Evolutionary conservation across 176 grass and related monocot genomes (phyloP).

Genomic region (Zizania latifolia): DNA sequence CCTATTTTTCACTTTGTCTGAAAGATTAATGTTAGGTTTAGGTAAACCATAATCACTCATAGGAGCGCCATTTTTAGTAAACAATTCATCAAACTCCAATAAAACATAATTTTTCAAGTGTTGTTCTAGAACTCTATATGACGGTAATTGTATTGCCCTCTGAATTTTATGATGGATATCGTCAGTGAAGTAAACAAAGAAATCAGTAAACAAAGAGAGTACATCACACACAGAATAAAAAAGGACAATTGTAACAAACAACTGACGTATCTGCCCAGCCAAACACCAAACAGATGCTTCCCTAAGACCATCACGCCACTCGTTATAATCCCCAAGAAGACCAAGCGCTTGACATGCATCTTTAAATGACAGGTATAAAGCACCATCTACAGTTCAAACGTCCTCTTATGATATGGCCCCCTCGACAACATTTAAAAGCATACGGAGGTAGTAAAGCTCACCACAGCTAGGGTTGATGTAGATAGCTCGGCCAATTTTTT

Average conservation of each 20-base stretch:
- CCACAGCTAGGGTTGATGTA: conserved; percentile 15
- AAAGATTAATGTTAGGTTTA: neutral
- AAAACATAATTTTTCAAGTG: neutral
- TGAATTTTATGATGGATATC: neutral
- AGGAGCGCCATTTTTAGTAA: neutral
- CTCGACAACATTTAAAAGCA: conserved; percentile 5
- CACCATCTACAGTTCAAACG: neutral
- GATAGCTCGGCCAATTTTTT: neutral
- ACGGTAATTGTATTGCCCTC: neutral
- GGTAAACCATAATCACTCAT: neutral
- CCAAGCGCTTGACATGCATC: conserved; percentile 20
- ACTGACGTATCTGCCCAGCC: neutral
- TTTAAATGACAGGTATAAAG: neutral
- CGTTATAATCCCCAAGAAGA: conserved; percentile 22
- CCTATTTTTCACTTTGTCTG: neutral
- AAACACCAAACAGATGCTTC: conserved; percentile 4
- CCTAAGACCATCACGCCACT: conserved; percentile 13
- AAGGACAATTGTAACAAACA: conserved; percentile 15
- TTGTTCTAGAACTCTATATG: neutral
- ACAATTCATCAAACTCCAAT: conserved; percentile 3
- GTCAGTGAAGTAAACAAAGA: conserved; percentile 14
- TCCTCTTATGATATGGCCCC: conserved; percentile 9
- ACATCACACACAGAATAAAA: neutral
- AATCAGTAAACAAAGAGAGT: no score
- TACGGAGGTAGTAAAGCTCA: conserved; percentile 24